Conservation (phyloP, 2,329 filamentous ascomycete genomes). For the Phaeosphaeria sp. region DNA sequence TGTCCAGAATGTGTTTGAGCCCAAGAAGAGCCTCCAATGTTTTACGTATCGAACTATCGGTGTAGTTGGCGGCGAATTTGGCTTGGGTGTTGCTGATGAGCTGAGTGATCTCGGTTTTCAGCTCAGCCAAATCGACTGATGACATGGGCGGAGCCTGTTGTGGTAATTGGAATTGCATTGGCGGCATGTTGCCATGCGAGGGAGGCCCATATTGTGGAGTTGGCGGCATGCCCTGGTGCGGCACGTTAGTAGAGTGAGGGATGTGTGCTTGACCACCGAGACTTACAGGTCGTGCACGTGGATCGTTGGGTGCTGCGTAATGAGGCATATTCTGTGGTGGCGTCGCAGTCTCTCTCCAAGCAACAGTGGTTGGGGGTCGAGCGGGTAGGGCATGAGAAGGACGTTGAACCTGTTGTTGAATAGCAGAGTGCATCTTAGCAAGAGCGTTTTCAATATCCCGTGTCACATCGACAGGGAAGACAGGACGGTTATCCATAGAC, state of each 20-base stretch:
- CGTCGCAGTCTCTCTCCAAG: slow-evolving; percentile 76
- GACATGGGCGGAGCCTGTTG: slow-evolving; percentile 32
- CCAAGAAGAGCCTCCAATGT: slow-evolving; percentile 85
- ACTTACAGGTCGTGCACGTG: slow-evolving; percentile 47
- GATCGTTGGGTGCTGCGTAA: slow-evolving; percentile 41
- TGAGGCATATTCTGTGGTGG: slow-evolving; percentile 62
- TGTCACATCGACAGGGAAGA: slow-evolving; percentile 87
- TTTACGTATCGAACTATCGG: slow-evolving; percentile 76
- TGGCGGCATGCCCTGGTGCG: slow-evolving; percentile 23
- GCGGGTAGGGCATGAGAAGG: slow-evolving; percentile 50
- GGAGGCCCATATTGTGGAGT: slow-evolving; percentile 36
- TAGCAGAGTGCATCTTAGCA: slow-evolving; percentile 75
- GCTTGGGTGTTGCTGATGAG: slow-evolving; percentile 75
- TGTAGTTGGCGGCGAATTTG: slow-evolving; percentile 76
- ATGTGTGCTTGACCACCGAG: neutral
- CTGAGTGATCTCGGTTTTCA: slow-evolving; percentile 83
- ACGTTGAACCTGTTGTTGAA: slow-evolving; percentile 62
- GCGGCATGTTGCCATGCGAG: slow-evolving; percentile 27
- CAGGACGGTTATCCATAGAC: slow-evolving; percentile 88
- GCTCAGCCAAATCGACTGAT: slow-evolving; percentile 59
- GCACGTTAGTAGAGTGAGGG: slow-evolving; percentile 4
- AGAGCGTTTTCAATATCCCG: slow-evolving; percentile 92
- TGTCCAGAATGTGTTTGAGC: slow-evolving; percentile 80
- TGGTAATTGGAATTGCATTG: slow-evolving; percentile 42
- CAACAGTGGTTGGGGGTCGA: slow-evolving; percentile 56